phyloP scores from a whole-genome alignment of 176 grass and related monocot species.

The Eleusine indica region DNA sequence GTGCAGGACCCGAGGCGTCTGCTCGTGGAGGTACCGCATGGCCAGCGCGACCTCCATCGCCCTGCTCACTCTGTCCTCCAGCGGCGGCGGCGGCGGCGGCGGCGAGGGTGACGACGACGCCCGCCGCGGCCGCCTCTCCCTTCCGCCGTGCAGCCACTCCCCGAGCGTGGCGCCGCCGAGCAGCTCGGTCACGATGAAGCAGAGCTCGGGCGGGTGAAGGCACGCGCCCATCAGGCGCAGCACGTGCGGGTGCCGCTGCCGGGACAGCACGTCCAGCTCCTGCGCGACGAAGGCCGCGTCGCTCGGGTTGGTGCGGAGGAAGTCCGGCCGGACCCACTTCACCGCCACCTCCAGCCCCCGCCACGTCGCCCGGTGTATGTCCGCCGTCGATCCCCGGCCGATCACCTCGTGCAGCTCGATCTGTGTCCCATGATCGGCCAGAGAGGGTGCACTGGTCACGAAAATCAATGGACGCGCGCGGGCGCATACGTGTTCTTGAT shows the following conservation, averaged over 20 bases:
- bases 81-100: constrained; percentile 40
- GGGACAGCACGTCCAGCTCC: constrained; percentile 57
- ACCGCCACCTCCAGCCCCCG: constrained; percentile 59
- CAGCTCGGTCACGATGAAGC: constrained; percentile 68
- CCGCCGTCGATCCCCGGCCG: constrained; percentile 55
- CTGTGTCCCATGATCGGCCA: constrained; percentile 10
- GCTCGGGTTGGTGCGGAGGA: constrained; percentile 33
- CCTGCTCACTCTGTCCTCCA: constrained; percentile 49
- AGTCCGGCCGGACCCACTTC: constrained; percentile 57
- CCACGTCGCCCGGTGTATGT: constrained; percentile 59
- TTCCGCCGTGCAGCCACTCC: constrained; percentile 58
- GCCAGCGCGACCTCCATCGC: constrained; percentile 65
- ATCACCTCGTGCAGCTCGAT: constrained; percentile 64
- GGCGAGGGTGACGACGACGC: neutral
- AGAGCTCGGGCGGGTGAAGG: constrained; percentile 42
- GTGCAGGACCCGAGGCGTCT: constrained; percentile 61
- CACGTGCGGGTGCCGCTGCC: constrained; percentile 65
- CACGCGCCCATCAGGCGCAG: constrained; percentile 55
- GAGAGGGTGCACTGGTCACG: neutral
- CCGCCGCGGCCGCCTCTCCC: constrained; percentile 32
- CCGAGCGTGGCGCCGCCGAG: constrained; percentile 51
- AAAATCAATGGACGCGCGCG: neutral
- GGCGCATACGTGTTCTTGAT: neutral
- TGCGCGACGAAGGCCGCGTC: constrained; percentile 57
- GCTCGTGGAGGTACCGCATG: constrained; percentile 63